Percentiles rank a stretch among this genome's conserved stretches.
These are phyloP conservation scores for Sorghum bicolor DNA, from an alignment of 176 grass and related monocot genomes.

Conservation along the genomic window DNA sequence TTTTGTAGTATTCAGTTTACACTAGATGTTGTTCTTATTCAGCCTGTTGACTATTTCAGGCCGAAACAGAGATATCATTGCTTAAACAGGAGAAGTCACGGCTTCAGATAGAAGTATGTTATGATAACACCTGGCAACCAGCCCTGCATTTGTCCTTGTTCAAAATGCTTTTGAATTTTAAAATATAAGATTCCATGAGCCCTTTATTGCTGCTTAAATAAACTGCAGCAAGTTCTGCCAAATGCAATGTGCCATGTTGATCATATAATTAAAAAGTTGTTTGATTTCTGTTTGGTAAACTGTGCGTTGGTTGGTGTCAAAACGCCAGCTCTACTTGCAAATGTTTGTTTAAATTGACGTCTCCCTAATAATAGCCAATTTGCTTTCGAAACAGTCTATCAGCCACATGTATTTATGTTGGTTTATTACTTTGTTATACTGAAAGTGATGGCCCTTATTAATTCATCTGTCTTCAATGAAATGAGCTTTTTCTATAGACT, in stretches of 20 bases:
- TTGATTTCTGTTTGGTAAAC: background rate
- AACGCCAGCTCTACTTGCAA: background rate
- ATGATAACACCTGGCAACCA: background rate
- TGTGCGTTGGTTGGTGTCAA: background rate
- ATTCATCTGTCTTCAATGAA: constrained; percentile 7
- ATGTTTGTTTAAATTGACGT: background rate
- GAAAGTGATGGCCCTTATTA: background rate
- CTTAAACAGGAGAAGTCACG: constrained; percentile 89
- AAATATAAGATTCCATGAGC: background rate
- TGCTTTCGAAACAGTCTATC: background rate
- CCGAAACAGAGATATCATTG: constrained; percentile 94
- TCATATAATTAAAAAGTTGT: background rate
- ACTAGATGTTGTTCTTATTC: constrained; percentile 1
- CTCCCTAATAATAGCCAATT: background rate
- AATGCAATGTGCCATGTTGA: background rate
- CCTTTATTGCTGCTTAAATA: background rate
- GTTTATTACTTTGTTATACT: background rate
- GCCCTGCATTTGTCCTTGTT: background rate
- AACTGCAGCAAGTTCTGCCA: background rate
- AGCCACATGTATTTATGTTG: too few relatives aligned
- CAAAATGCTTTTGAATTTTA: background rate
- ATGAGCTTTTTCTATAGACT: background rate
- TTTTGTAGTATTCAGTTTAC: background rate
- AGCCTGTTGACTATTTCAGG: constrained; percentile 49
- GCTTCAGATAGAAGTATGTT: constrained; percentile 82